These are phyloP conservation scores for Fraxinus platypoda DNA, from an alignment of 305 asterid species.

Conservation along the genomic window DNA sequence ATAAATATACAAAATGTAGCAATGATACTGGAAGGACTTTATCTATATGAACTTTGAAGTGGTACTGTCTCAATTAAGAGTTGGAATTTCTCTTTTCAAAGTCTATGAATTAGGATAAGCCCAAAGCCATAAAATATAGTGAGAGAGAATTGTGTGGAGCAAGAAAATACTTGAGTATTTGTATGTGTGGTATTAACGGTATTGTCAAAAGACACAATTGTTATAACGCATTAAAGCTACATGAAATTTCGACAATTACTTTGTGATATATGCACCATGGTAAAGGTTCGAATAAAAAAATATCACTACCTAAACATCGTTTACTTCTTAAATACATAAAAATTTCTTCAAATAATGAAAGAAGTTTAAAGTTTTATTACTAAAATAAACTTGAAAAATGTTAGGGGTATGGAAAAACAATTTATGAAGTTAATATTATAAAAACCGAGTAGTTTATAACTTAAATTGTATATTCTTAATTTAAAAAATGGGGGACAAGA, in stretches of 20 bases:
- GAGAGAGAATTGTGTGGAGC: not conserved
- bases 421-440: not conserved
- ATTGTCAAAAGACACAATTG: not conserved
- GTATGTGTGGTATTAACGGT: not conserved
- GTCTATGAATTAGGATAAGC: not conserved
- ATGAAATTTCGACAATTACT: not conserved
- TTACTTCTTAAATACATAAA: not conserved
- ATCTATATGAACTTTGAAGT: not conserved
- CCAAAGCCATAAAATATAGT: not conserved
- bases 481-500: not conserved
- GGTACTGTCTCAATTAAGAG: not conserved
- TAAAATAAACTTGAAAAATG: not conserved
- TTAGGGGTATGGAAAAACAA: not conserved
- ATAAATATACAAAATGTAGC: not conserved
- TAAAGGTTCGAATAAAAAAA: not conserved
- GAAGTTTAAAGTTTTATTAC: not conserved
- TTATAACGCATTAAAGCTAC: not conserved
- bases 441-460: not conserved
- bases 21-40: not conserved
- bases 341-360: not conserved
- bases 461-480: not conserved
- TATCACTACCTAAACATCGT: not conserved
- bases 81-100: not conserved
- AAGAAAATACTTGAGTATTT: not conserved
- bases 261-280: not conserved